A percentile compares a stretch with the other conserved stretches of the same genome.
Conservation (phyloP, 2,329 filamentous ascomycete genomes). For the Venturia oleaginea region DNA sequence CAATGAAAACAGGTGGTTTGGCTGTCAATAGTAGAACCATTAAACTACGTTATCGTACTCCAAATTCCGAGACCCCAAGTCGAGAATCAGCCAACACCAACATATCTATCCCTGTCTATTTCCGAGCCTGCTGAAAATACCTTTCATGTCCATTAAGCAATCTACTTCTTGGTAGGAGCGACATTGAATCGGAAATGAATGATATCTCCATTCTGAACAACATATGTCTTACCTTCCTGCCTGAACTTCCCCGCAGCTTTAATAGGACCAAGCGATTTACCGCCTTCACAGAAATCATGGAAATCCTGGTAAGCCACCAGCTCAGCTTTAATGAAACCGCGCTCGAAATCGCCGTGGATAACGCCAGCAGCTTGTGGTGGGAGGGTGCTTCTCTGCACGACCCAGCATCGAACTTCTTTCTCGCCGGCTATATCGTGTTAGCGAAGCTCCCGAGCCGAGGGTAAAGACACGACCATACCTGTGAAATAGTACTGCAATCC, state of each 20-base stretch:
- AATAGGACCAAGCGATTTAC: conserved; percentile 37
- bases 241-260: conserved; percentile 39
- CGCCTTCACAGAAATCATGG: conserved; percentile 34
- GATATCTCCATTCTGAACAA: conserved; percentile 16
- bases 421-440: conserved; percentile 27
- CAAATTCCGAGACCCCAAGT: too few relatives aligned
- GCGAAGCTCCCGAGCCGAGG: neutral
- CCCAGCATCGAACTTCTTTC: conserved; percentile 40
- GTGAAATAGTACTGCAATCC: conserved; percentile 40
- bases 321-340: conserved; percentile 39
- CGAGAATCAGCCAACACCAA: too few relatives aligned
- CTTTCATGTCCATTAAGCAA: neutral
- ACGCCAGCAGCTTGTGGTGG: conserved; percentile 36
- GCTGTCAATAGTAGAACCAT: too few relatives aligned
- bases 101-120: too few relatives aligned
- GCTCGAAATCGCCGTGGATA: conserved; percentile 37
- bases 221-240: conserved; percentile 38
- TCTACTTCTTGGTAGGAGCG: neutral
- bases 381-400: conserved; percentile 29
- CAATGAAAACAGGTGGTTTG: too few relatives aligned
- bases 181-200: neutral
- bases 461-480: neutral
- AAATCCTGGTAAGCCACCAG: conserved; percentile 40
- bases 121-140: too few relatives aligned
- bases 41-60: too few relatives aligned